A percentile compares a stretch with the other conserved stretches of the same genome.
These are phyloP conservation scores for Vaccinium myrtillus DNA, from an alignment of 148 eudicot genomes.

Conservation along the genomic window DNA sequence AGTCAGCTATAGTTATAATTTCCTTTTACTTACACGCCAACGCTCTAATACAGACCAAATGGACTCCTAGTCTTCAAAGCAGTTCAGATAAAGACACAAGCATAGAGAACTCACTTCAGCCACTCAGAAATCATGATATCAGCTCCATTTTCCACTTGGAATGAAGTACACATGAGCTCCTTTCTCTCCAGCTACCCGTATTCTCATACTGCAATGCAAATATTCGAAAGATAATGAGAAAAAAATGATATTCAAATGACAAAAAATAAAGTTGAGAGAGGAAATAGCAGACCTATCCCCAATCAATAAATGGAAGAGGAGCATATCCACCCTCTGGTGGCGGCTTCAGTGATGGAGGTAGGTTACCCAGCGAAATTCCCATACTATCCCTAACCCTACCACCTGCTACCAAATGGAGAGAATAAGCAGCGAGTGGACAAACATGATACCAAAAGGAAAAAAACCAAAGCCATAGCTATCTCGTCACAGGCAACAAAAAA, in stretches of 20 bases:
- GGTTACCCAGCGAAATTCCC: conserved; percentile 63
- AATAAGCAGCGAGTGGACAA: background rate
- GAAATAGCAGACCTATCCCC: conserved; percentile 59
- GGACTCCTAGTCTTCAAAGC: background rate
- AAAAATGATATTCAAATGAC: conserved; percentile 8
- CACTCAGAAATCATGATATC: background rate
- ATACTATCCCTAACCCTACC: conserved; percentile 42
- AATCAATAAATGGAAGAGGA: conserved; percentile 69
- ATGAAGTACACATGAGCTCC: background rate
- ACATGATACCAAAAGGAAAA: background rate
- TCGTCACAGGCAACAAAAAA: background rate
- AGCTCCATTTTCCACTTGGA: background rate
- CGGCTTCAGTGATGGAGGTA: conserved; percentile 88
- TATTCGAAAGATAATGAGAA: background rate
- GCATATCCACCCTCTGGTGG: conserved; percentile 92
- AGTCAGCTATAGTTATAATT: background rate
- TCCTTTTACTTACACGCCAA: background rate
- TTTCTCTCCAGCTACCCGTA: background rate
- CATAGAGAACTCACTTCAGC: conserved; percentile 4
- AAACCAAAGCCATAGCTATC: background rate
- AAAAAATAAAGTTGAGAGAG: background rate
- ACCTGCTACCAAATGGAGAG: conserved; percentile 35
- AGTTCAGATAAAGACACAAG: background rate
- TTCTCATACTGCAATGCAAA: background rate
- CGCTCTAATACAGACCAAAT: background rate